These are phyloP conservation scores for Rubus idaeus DNA, from an alignment of 306 rosid species.

Conservation along the genomic window DNA sequence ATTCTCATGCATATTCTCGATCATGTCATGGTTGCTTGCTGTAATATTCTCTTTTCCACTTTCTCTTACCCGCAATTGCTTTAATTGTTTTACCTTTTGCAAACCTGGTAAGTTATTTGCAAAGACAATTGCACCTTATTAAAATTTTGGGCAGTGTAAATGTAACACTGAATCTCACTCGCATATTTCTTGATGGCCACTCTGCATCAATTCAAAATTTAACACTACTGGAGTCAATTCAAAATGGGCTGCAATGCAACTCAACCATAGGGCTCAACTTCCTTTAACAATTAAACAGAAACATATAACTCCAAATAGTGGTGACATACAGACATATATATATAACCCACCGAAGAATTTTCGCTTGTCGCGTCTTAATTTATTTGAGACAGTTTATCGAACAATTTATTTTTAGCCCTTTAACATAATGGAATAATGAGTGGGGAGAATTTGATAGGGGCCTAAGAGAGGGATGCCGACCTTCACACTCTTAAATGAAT, in stretches of 20 bases:
- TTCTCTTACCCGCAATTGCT: not conserved
- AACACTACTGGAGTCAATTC: not conserved
- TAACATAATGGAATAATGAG: too few species aligned
- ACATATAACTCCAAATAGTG: too few species aligned
- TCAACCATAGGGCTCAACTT: not conserved
- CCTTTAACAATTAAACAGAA: too few species aligned
- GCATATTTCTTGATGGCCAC: not conserved
- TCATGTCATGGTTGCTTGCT: not conserved
- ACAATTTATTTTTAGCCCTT: too few species aligned
- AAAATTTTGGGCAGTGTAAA: not conserved
- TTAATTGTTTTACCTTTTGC: not conserved
- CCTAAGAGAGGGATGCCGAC: too few species aligned
- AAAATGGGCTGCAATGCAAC: not conserved
- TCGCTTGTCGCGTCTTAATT: too few species aligned
- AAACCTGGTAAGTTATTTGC: not conserved
- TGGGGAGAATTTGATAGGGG: too few species aligned
- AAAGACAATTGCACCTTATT: not conserved
- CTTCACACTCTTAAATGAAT: too few species aligned
- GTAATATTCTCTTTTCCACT: not conserved
- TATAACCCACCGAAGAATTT: too few species aligned
- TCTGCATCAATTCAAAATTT: not conserved
- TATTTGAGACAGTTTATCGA: too few species aligned
- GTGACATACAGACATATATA: too few species aligned
- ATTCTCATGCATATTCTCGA: not conserved
- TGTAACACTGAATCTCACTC: not conserved